Conservation (phyloP, 768 basidiomycete genomes). For the Baorangia bicolor region DNA sequence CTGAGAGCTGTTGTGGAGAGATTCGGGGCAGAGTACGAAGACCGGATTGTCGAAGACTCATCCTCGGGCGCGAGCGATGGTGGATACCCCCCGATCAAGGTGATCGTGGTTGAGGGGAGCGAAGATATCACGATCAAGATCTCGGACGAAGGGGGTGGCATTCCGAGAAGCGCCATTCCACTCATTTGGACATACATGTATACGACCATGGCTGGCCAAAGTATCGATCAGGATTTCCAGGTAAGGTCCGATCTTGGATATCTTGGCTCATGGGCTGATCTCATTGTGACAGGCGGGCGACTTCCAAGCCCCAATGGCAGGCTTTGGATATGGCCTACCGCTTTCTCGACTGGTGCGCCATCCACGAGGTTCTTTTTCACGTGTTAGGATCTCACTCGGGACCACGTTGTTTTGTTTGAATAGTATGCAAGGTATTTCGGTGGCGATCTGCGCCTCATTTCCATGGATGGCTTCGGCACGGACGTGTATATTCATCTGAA, state of each 20-base stretch:
- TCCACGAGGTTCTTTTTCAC: neutral
- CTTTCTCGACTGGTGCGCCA: conserved; percentile 78
- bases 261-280: neutral
- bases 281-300: conserved; percentile 57
- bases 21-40: conserved; percentile 78
- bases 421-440: conserved; percentile 95
- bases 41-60: conserved; percentile 18
- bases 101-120: conserved; percentile 90
- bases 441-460: conserved; percentile 86
- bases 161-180: conserved; percentile 80
- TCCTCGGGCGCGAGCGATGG: neutral
- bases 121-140: conserved; percentile 99
- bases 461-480: conserved; percentile 96
- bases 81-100: conserved; percentile 27
- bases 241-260: neutral
- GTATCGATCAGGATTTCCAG: conserved; percentile 71
- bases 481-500: conserved; percentile 93
- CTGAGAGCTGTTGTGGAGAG: conserved; percentile 94
- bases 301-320: conserved; percentile 98
- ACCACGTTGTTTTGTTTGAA: neutral
- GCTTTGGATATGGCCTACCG: conserved; percentile 92
- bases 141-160: conserved; percentile 92
- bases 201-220: conserved; percentile 75
- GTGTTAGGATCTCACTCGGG: neutral
- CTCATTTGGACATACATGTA: conserved; percentile 99